Conservation (phyloP, 2,329 filamentous ascomycete species). For the Lasiodiplodia gonubiensis region DNA sequence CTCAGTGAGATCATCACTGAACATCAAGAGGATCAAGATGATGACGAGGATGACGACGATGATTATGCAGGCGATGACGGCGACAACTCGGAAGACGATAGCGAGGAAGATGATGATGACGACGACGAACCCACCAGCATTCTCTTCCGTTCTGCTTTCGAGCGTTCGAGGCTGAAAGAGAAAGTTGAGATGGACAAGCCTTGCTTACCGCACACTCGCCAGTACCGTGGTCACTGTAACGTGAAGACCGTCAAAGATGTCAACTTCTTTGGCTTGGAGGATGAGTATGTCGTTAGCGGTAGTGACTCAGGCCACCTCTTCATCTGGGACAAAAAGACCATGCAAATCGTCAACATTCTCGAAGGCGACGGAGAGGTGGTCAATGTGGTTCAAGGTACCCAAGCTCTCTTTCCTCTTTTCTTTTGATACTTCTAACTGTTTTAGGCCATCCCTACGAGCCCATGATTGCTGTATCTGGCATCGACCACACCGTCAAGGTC, state of each 20-base stretch:
- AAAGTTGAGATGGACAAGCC: constrained; percentile 61
- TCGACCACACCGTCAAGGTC: constrained; percentile 72
- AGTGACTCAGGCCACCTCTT: constrained; percentile 71
- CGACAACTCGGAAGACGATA: constrained; percentile 38
- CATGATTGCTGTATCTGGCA: constrained; percentile 69
- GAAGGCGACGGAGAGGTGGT: constrained; percentile 73
- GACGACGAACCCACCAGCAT: constrained; percentile 43
- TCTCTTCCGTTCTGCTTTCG: constrained; percentile 57
- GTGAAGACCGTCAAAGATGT: constrained; percentile 72
- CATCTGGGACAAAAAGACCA: constrained; percentile 70
- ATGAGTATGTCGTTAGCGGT: constrained; percentile 72
- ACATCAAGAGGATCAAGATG: constrained; percentile 37
- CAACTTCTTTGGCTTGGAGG: constrained; percentile 69
- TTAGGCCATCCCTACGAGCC: constrained; percentile 70
- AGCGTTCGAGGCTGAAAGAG: constrained; percentile 53
- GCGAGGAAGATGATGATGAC: constrained; percentile 40
- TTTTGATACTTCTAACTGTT: background rate
- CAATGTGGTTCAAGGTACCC: constrained; percentile 67
- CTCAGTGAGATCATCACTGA: constrained; percentile 33
- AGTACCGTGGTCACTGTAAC: constrained; percentile 70
- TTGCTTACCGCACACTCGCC: constrained; percentile 61
- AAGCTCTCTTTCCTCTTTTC: background rate
- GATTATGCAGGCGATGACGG: constrained; percentile 39
- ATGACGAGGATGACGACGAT: constrained; percentile 40
- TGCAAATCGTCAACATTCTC: constrained; percentile 67